Base-by-base conservation (phyloP, 495 filamentous ascomycete species). In the Bathelium albidoporum region DNA sequence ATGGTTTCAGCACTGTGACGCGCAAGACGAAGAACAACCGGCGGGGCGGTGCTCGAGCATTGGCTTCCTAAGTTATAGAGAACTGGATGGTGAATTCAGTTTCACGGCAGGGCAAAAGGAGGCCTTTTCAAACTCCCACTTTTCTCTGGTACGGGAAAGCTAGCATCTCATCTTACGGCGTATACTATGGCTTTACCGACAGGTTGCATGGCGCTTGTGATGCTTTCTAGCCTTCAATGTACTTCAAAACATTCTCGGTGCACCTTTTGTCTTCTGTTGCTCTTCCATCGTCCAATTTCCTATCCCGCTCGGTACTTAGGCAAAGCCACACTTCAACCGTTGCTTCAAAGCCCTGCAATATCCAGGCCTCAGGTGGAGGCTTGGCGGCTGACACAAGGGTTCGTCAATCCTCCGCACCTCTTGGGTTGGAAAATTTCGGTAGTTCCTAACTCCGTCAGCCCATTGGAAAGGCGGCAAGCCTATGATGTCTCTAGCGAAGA, bases 1-100 rank as follows among this genome's bases (percentile, higher is more conserved):
- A 71, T 14, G 69, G 69, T 26, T 71, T 65, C 65, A 61, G 43
- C 41, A 69, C 68, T 28, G 69, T 71, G 12, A 16, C 69, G 20
- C 43, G 22, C 12, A 69, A 69, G 65, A 49, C 39, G 4, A 71
- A 69, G 68, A 69, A 62, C 26, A 52, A 34, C 26, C 60, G 69
- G 34, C 66, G 65, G 55, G 55, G 53, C 43, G 65, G 68, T 34
- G 24, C 39, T 29, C 62, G 60, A 20, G 69, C 69, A 1, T 20
- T 71, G 58, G 69, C 69, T 31, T 71, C 69, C 34, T 71, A 69
- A 64, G 61, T 43, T 58, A 58, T 59, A 55, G n/a, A n/a, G 53
- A 26, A 29, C 22, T 20, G 22, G 49, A 9, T 29, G 2, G 9
- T 55, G 24, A 29, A 55, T 9, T 16, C 20, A n/a, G 9, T 55